A percentile compares a stretch with the other conserved stretches of the same genome.
Conservation (phyloP, 306 rosid species). For the Glycine latifolia region DNA sequence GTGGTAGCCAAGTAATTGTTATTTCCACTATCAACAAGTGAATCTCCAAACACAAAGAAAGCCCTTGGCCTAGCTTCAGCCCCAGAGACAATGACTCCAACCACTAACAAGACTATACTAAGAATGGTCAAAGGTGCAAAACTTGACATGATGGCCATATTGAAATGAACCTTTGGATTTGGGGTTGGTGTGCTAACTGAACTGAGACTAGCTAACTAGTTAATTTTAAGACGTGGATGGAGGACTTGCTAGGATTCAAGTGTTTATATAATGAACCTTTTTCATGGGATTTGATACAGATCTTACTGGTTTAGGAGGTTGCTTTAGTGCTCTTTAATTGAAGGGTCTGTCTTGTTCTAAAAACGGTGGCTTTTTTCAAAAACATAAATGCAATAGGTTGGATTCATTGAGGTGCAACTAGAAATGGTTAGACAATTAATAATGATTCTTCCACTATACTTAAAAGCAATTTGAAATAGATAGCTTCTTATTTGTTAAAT, state of each 20-base stretch:
- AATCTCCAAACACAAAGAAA: conserved; percentile 83
- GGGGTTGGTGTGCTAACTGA: too few species aligned
- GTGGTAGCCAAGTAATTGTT: conserved; percentile 77
- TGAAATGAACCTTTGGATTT: not conserved
- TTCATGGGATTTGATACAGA: not conserved
- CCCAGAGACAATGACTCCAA: conserved; percentile 24
- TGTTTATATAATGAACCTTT: conserved; percentile 41
- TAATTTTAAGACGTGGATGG: conserved; percentile 16
- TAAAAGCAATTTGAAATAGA: not conserved
- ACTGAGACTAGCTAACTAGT: not conserved
- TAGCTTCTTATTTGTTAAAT: not conserved
- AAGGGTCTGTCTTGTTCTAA: conserved; percentile 10
- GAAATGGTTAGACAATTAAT: not conserved
- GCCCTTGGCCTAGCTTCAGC: conserved; percentile 53
- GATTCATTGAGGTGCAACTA: not conserved
- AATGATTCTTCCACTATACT: not conserved
- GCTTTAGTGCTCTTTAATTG: conserved; percentile 41
- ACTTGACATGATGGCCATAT: conserved; percentile 34
- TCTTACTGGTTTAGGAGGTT: conserved; percentile 41
- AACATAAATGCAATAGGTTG: conserved; percentile 32
- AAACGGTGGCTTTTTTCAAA: not conserved
- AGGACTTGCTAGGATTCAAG: not conserved
- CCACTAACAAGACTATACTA: not conserved
- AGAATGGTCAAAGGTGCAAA: conserved; percentile 13
- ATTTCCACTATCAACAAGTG: conserved; percentile 81